A percentile compares a stretch with the other conserved stretches of the same genome.
These are phyloP conservation scores for Paecilomyces sp. DNA, from an alignment of 2,329 filamentous ascomycete species.

Conservation along the genomic window DNA sequence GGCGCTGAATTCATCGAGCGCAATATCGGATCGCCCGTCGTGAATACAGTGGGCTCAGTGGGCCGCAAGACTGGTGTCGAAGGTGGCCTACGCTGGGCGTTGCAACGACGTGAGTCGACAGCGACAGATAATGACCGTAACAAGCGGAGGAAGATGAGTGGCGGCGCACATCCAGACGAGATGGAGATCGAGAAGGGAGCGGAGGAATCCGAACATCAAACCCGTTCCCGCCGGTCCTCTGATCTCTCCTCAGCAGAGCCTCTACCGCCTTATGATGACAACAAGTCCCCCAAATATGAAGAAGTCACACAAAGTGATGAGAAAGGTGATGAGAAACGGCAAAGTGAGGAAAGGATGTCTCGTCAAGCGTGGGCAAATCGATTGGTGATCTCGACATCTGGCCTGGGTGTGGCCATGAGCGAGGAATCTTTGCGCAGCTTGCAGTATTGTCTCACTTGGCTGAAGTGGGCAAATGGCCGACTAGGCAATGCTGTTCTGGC, in stretches of 20 bases:
- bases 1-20: constrained; percentile 86
- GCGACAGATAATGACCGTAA: constrained; percentile 21
- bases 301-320: constrained; percentile 42
- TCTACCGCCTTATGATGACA: constrained; percentile 76
- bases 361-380: constrained; percentile 65
- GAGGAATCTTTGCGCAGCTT: constrained; percentile 78
- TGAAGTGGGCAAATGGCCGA: constrained; percentile 75
- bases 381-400: constrained; percentile 83
- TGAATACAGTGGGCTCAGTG: constrained; percentile 77
- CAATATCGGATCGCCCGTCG: constrained; percentile 72
- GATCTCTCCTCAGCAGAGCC: constrained; percentile 64
- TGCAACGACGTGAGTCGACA: constrained; percentile 41
- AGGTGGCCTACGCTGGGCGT: constrained; percentile 75
- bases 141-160: constrained; percentile 39
- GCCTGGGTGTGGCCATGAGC: constrained; percentile 83
- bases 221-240: constrained; percentile 48
- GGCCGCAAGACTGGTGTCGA: constrained; percentile 83
- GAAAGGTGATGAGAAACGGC: constrained; percentile 8
- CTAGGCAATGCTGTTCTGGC: constrained; percentile 68
- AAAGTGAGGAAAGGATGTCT: constrained; percentile 14
- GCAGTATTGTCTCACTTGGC: constrained; percentile 73
- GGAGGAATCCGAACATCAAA: constrained; percentile 9
- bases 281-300: constrained; percentile 67
- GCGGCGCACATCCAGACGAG: constrained; percentile 24
- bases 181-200: constrained; percentile 44